phyloP scores from a whole-genome alignment of 805 yeast genomes.

The Komagataella ulmi region DNA sequence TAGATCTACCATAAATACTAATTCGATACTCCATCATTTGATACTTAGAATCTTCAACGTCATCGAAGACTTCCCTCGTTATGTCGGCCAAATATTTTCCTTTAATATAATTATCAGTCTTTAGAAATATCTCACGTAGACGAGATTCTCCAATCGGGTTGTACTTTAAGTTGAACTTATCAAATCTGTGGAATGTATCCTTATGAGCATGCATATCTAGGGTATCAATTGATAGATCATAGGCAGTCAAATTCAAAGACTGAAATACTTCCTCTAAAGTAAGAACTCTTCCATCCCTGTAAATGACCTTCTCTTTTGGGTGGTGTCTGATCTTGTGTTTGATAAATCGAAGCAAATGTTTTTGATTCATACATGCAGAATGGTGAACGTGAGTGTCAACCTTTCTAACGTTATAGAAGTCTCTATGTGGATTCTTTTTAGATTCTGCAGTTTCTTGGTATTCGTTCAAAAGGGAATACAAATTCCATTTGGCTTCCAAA shows the following conservation, averaged over 20 bases:
- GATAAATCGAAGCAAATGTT: constrained; percentile 86
- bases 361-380: constrained; percentile 98
- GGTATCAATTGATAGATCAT: constrained; percentile 91
- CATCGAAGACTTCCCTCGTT: constrained; percentile 87
- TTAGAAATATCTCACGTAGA: constrained; percentile 86
- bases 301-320: constrained; percentile 83
- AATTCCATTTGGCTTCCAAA: constrained; percentile 92
- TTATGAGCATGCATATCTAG: constrained; percentile 99
- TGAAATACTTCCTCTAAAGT: constrained; percentile 82
- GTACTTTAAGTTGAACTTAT: constrained; percentile 91
- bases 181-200: constrained; percentile 95
- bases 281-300: constrained; percentile 81
- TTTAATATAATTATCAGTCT: constrained; percentile 84
- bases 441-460: constrained; percentile 86
- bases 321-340: constrained; percentile 83
- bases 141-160: constrained; percentile 98
- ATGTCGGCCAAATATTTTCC: constrained; percentile 89
- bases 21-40: constrained; percentile 97
- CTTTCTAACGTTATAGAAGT: constrained; percentile 90
- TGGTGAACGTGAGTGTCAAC: constrained; percentile 99
- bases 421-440: constrained; percentile 92
- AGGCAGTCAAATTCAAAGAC: constrained; percentile 83
- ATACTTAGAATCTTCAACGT: constrained; percentile 87
- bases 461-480: constrained; percentile 79
- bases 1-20: constrained; percentile 82